These are phyloP conservation scores for Thielaviopsis ethacetica DNA, from an alignment of 2,329 filamentous ascomycete genomes.

Conservation along the genomic window DNA sequence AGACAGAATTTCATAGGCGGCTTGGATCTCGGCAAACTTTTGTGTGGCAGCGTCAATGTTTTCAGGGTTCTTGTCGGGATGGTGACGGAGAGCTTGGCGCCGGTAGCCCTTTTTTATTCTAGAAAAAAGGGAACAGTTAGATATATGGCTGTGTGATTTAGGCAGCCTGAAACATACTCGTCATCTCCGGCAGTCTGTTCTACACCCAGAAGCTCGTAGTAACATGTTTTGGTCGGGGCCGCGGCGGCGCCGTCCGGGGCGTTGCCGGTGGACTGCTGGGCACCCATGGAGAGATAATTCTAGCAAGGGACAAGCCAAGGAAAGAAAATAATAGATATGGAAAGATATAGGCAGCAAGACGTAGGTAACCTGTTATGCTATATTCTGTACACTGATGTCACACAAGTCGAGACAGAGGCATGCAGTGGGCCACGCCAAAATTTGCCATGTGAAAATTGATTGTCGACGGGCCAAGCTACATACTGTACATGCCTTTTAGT, in stretches of 20 bases:
- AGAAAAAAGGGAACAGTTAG: neutral
- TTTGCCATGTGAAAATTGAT: neutral
- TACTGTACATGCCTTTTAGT: neutral
- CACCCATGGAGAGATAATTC: conserved; percentile 29
- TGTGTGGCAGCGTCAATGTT: conserved; percentile 70
- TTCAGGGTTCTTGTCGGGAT: conserved; percentile 85
- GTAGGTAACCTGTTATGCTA: too few relatives aligned
- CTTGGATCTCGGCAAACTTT: conserved; percentile 79
- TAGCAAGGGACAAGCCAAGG: neutral
- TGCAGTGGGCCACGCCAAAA: neutral
- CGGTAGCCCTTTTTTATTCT: conserved; percentile 91
- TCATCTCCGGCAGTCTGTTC: conserved; percentile 60
- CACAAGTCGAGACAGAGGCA: too few relatives aligned
- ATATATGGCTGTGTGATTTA: neutral
- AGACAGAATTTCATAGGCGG: conserved; percentile 89
- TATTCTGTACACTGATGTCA: too few relatives aligned
- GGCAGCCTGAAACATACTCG: conserved; percentile 38
- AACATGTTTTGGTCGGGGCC: conserved; percentile 49
- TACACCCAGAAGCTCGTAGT: conserved; percentile 71
- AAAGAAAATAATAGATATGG: neutral
- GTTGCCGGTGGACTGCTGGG: conserved; percentile 34
- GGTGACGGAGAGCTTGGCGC: conserved; percentile 76
- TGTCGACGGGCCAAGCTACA: neutral
- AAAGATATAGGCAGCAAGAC: too few relatives aligned
- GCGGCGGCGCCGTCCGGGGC: conserved; percentile 17